Base-by-base conservation (phyloP, 2,329 filamentous ascomycete genomes). In the Sporothrix mexicana region DNA sequence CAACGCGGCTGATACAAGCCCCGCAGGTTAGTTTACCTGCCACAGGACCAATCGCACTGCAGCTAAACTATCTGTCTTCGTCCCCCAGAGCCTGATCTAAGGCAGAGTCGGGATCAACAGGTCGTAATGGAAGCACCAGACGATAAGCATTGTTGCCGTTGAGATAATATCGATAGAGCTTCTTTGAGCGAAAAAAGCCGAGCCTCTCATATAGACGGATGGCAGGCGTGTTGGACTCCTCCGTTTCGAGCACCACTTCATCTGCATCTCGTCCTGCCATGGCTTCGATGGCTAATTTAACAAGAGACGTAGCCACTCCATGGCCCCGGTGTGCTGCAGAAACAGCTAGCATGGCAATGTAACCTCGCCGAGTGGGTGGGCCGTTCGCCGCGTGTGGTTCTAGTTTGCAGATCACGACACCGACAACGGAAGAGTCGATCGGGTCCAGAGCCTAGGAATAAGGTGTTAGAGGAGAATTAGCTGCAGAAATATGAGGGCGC, bases 331-430 rank as follows among this genome's bases (percentile, higher is more conserved):
- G 92, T 36, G 90, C 85, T 53, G 93, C 90, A 59, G 91, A 89
- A 5, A 97, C 95, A n/a, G 96, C 96, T 57, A 99, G 87, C 96
- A 99, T 99, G 79, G 96, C 96, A 77, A 99, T 98, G 83, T 99
- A 99, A 73, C 96, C 96, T 75, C 96, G 90, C 76, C 94, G 86
- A 0, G 90, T 91, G 1, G 88, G 83, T 0, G 88, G 84, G 1
- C 94, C 95, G 76, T 95, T 94, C 6, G 92, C 93, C 25, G 93
- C 89, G 83, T 99, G 96, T 30, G 90, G 88, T 81, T 99, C 96
- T 73, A 99, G 89, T 81, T 99, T 99, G 82, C 92, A 97, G 74
- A 99, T 91, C 61, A 99, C 92, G 62, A 98, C 95, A 73, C 96
- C 96, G 74, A 97, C 88, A 72, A 99, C 88, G 70, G 86, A 87